A percentile compares a stretch with the other conserved stretches of the same genome.
These are phyloP conservation scores for Phaffomyces opuntiae DNA, from an alignment of 805 yeast genomes.

Conservation along the genomic window DNA sequence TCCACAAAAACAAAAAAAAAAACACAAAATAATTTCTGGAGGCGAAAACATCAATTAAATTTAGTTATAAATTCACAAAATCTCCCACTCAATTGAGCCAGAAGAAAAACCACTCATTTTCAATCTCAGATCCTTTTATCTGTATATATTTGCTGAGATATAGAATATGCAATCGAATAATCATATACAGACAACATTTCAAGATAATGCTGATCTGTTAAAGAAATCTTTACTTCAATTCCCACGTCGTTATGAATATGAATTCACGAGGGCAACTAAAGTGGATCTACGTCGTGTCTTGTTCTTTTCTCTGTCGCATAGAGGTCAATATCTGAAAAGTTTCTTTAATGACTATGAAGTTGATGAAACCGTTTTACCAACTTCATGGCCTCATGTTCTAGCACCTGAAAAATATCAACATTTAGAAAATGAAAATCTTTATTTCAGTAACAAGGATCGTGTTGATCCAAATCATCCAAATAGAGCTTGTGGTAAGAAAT, in stretches of 20 bases:
- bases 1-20: too few species aligned
- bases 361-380: conserved; percentile 16
- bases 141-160: too few species aligned
- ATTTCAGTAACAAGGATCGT: conserved; percentile 10
- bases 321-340: conserved; percentile 32
- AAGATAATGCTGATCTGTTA: conserved; percentile 18
- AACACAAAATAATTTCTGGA: too few species aligned
- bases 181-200: conserved; percentile 10
- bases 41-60: too few species aligned
- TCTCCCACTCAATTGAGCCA: not conserved
- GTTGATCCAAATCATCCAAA: conserved; percentile 40
- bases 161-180: not conserved
- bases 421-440: conserved; percentile 15
- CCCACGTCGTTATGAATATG: conserved; percentile 30
- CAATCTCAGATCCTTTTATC: not conserved
- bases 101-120: not conserved
- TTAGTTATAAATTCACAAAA: too few species aligned
- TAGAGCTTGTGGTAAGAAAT: conserved; percentile 68
- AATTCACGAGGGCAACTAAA: conserved; percentile 24
- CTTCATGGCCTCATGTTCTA: conserved; percentile 17
- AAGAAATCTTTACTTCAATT: conserved; percentile 31
- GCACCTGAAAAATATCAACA: conserved; percentile 20
- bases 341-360: conserved; percentile 28
- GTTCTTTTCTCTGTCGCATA: conserved; percentile 34
- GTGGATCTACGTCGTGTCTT: conserved; percentile 35